Conservation (phyloP, 192 early-diverging fungal species). For the Coemansia sp. region DNA sequence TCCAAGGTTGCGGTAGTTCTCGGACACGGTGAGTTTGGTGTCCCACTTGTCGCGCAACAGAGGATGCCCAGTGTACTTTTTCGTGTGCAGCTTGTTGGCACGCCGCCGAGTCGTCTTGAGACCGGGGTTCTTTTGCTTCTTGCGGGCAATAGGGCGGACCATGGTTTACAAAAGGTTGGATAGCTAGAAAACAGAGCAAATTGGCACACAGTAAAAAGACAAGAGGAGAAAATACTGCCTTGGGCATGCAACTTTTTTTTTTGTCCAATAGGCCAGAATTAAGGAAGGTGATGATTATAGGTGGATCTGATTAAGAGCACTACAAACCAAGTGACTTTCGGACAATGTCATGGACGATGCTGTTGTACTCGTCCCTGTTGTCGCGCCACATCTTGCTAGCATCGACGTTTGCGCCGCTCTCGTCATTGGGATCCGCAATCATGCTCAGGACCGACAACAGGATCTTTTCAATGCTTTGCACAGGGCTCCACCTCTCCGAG, state of each 20-base stretch:
- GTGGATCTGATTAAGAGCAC: neutral
- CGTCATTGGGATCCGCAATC: constrained; percentile 98
- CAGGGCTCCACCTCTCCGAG: constrained; percentile 95
- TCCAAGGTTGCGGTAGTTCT: constrained; percentile 76
- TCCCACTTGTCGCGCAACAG: constrained; percentile 72
- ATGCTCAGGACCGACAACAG: constrained; percentile 91
- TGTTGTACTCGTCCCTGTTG: constrained; percentile 79
- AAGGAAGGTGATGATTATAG: neutral
- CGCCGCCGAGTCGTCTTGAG: constrained; percentile 61
- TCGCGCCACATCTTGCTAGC: constrained; percentile 95
- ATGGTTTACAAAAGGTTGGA: constrained; percentile 32
- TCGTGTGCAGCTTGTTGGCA: constrained; percentile 62
- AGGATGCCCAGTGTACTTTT: constrained; percentile 58
- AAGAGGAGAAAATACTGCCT: constrained; percentile 1
- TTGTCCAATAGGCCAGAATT: neutral
- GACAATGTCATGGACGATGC: constrained; percentile 75
- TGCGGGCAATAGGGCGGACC: constrained; percentile 66
- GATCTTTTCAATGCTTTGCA: constrained; percentile 98
- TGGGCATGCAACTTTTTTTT: neutral
- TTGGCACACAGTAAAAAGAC: neutral
- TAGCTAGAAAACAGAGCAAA: neutral
- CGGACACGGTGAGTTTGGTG: constrained; percentile 59
- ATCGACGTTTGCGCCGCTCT: constrained; percentile 97
- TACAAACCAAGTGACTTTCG: constrained; percentile 76
- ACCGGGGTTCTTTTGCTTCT: constrained; percentile 62